A percentile compares a stretch with the other conserved stretches of the same genome.
Conservation (phyloP, 192 early-diverging fungal species). For the Linnemannia zychae region DNA sequence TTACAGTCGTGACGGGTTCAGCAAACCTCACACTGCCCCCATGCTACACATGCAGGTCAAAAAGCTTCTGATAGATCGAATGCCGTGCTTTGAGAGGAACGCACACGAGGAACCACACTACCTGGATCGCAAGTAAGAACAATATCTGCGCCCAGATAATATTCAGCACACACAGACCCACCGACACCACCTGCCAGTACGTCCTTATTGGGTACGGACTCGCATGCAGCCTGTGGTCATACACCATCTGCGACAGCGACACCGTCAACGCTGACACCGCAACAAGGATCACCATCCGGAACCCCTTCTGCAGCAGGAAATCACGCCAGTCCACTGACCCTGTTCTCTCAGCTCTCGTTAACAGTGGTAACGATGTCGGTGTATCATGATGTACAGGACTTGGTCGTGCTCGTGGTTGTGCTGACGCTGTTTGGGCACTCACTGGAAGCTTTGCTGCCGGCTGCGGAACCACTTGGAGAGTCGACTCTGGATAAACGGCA, state of each 20-base stretch:
- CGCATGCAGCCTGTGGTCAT: constrained; percentile 1
- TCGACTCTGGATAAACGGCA: constrained; percentile 14
- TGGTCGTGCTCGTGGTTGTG: neutral
- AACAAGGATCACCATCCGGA: constrained; percentile 21
- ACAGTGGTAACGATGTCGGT: neutral
- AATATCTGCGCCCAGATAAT: constrained; percentile 30
- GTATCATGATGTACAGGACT: neutral
- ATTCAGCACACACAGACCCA: constrained; percentile 24
- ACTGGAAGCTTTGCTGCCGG: neutral
- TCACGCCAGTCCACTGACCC: constrained; percentile 38
- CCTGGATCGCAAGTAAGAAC: constrained; percentile 5
- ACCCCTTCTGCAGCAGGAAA: constrained; percentile 16
- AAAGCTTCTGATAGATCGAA: constrained; percentile 31
- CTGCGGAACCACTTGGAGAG: constrained; percentile 25
- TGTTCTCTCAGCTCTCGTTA: neutral
- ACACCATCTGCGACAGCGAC: constrained; percentile 12
- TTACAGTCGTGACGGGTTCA: neutral
- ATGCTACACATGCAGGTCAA: constrained; percentile 18
- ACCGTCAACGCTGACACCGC: constrained; percentile 6
- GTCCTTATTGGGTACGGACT: constrained; percentile 1
- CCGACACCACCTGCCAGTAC: constrained; percentile 25
- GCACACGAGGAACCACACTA: constrained; percentile 30
- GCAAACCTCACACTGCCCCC: too few relatives aligned
- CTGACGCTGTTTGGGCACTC: neutral
- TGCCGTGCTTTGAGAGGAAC: constrained; percentile 9